A percentile compares a stretch with the other conserved stretches of the same genome.
Conservation (phyloP, 371 early-diverging fungal genomes). For the Apophysomyces trapeziformis region DNA sequence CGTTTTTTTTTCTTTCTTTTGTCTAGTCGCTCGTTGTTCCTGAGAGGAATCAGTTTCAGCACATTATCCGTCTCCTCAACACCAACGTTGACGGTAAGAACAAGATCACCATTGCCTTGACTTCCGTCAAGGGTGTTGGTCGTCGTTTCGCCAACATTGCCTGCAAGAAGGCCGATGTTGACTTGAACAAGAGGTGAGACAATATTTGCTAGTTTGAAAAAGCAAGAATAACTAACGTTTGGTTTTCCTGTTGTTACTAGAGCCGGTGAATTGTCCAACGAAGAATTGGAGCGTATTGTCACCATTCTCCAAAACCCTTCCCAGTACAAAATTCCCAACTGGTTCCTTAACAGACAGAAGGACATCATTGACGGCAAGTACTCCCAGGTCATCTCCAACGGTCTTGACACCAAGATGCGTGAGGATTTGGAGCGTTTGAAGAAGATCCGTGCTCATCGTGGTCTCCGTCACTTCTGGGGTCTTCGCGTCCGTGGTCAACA, state of each 20-base stretch:
- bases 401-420: constrained; percentile 94
- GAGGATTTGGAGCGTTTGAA: constrained; percentile 96
- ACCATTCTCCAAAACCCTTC: constrained; percentile 92
- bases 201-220: constrained; percentile 8
- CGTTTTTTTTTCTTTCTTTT: constrained; percentile 15
- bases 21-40: constrained; percentile 87
- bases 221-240: not conserved
- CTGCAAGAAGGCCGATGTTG: constrained; percentile 98
- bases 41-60: constrained; percentile 93
- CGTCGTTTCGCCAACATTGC: constrained; percentile 97
- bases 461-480: constrained; percentile 97
- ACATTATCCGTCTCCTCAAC: constrained; percentile 99
- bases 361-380: constrained; percentile 94
- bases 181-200: constrained; percentile 91
- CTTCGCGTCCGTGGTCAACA: constrained; percentile 95
- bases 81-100: constrained; percentile 99
- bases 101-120: constrained; percentile 96
- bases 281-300: constrained; percentile 90
- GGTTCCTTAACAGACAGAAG: constrained; percentile 99
- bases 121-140: constrained; percentile 98
- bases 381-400: constrained; percentile 94
- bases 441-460: constrained; percentile 95
- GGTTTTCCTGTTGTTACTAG: constrained; percentile 45
- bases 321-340: constrained; percentile 97
- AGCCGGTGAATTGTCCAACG: constrained; percentile 96